phyloP scores from a whole-genome alignment of 768 basidiomycete species.

The Gloeophyllum trabeum region DNA sequence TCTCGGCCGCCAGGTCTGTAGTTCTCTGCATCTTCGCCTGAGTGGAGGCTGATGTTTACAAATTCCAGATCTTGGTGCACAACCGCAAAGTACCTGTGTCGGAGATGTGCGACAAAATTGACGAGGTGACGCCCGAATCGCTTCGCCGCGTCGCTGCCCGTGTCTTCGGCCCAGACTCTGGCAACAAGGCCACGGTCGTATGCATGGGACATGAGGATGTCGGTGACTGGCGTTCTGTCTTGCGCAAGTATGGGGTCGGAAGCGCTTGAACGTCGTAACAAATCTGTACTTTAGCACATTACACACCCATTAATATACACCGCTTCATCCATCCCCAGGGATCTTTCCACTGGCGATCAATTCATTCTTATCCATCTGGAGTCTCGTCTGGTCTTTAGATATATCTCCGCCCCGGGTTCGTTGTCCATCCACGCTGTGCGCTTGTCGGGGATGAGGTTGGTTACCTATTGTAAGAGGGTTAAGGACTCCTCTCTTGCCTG shows the following conservation, averaged over 20 bases:
- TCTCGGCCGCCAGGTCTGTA: constrained; percentile 73
- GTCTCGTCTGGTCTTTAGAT: constrained; percentile 53
- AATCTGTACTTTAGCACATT: not conserved
- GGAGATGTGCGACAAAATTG: constrained; percentile 87
- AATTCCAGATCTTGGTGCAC: constrained; percentile 69
- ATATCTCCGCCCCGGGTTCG: constrained; percentile 53
- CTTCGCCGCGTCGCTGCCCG: constrained; percentile 68
- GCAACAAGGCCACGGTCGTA: constrained; percentile 67
- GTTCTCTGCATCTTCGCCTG: not conserved
- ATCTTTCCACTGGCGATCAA: too few species aligned
- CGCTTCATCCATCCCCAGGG: too few species aligned
- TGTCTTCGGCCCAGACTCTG: constrained; percentile 55
- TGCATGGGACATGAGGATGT: constrained; percentile 77
- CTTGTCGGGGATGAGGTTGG: constrained; percentile 64
- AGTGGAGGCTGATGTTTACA: not conserved
- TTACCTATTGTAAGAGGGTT: constrained; percentile 26
- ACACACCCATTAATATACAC: not conserved
- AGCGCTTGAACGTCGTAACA: not conserved
- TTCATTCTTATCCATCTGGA: constrained; percentile 44
- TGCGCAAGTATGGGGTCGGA: constrained; percentile 62
- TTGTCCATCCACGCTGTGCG: constrained; percentile 62
- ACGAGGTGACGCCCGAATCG: constrained; percentile 58
- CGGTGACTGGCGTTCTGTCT: constrained; percentile 48
- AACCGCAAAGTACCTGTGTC: constrained; percentile 74
- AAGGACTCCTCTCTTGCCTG: not conserved